phyloP scores from a whole-genome alignment of 2,329 filamentous ascomycete species.

The Hymenoscyphus fraxineus region DNA sequence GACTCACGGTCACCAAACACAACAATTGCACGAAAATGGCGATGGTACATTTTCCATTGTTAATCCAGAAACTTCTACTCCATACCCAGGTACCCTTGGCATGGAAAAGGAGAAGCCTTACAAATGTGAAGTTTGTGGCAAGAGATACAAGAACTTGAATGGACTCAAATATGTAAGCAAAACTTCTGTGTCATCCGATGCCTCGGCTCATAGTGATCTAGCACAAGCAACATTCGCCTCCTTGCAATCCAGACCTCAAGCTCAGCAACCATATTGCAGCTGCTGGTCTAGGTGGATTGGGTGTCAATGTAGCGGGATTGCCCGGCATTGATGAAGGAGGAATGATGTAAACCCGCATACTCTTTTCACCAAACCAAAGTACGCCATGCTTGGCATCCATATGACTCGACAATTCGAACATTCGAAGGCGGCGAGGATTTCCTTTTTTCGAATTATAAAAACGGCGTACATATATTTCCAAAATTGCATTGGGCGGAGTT shows the following conservation, averaged over 20 bases:
- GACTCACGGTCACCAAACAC: conserved; percentile 90
- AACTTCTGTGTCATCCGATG: conserved; percentile 5
- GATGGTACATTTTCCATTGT: conserved; percentile 98
- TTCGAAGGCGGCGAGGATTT: conserved; percentile 1
- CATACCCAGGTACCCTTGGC: conserved; percentile 93
- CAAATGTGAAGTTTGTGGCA: conserved; percentile 93
- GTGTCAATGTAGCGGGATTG: conserved; percentile 41
- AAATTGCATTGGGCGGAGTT: conserved; percentile 33
- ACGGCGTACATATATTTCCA: conserved; percentile 20
- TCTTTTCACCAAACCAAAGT: conserved; percentile 1
- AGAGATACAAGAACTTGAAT: conserved; percentile 98
- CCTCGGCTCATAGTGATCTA: conserved; percentile 39
- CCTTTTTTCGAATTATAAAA: conserved; percentile 13
- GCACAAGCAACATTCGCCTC: conserved; percentile 78
- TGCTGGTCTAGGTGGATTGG: conserved; percentile 31
- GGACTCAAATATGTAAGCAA: conserved; percentile 83
- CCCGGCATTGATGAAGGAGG: conserved; percentile 54
- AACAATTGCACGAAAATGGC: conserved; percentile 92
- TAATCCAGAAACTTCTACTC: conserved; percentile 88
- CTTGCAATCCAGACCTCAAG: conserved; percentile 81
- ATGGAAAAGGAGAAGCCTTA: conserved; percentile 99
- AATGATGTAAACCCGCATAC: conserved; percentile 34
- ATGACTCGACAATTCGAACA: conserved; percentile 8
- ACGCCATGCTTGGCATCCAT: background rate
- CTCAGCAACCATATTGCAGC: conserved; percentile 36